These are phyloP conservation scores for Mortierella sp. DNA, from an alignment of 371 early-diverging fungal genomes.

Conservation along the genomic window DNA sequence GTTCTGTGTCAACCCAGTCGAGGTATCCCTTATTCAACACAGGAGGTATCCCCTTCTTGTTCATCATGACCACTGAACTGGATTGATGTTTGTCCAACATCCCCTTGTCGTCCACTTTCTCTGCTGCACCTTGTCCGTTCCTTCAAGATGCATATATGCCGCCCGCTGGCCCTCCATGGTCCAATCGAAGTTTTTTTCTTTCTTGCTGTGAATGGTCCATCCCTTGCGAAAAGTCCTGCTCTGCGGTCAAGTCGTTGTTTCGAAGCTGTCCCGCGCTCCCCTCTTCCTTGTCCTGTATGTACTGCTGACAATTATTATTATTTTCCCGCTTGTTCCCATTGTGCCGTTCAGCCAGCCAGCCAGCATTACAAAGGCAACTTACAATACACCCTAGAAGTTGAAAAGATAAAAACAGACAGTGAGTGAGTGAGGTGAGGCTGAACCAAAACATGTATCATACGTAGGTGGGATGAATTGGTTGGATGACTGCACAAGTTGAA, in stretches of 20 bases:
- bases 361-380: conserved; percentile 15
- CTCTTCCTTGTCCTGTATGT: background rate
- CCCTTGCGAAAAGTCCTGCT: too few species aligned
- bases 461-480: background rate
- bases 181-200: too few species aligned
- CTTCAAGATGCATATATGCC: too few species aligned
- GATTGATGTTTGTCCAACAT: too few species aligned
- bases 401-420: background rate
- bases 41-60: background rate
- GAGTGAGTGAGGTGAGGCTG: background rate
- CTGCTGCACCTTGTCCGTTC: too few species aligned
- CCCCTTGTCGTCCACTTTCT: too few species aligned
- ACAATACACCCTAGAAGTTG: conserved; percentile 51
- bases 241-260: background rate
- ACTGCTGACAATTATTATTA: background rate
- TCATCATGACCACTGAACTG: too few species aligned
- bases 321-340: background rate
- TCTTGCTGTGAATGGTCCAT: too few species aligned
- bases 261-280: background rate
- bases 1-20: background rate
- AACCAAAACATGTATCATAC: background rate
- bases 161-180: too few species aligned
- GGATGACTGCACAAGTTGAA: background rate
- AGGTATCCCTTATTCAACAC: background rate
- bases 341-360: background rate